phyloP scores from a whole-genome alignment of 306 rosid species.

The Lotus japonicus region DNA sequence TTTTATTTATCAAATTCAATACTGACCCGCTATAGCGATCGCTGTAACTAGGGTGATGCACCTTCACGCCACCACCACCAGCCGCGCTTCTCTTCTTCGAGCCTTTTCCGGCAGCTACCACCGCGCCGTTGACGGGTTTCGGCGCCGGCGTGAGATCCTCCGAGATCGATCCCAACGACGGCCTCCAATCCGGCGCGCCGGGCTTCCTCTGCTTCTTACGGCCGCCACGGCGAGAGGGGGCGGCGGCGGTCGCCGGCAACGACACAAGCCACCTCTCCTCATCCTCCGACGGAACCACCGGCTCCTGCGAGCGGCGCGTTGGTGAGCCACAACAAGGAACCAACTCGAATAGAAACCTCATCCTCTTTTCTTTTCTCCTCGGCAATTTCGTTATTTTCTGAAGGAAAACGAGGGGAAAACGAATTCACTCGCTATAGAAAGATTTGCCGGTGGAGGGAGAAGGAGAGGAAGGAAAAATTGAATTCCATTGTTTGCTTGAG shows the following conservation, averaged over 20 bases:
- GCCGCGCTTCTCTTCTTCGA: neutral
- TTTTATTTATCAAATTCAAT: neutral
- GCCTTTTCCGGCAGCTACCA: neutral
- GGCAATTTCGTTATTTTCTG: no score
- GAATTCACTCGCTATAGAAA: neutral
- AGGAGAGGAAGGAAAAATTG: neutral
- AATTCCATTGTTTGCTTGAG: neutral
- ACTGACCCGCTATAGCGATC: conserved; percentile 44
- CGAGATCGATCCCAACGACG: conserved; percentile 45
- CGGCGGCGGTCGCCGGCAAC: neutral
- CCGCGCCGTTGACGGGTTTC: neutral
- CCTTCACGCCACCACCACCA: neutral
- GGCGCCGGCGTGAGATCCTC: conserved; percentile 29
- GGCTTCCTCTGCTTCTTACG: conserved; percentile 9
- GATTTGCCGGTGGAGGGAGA: neutral
- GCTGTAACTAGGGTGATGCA: conserved; percentile 20
- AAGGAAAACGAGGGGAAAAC: neutral
- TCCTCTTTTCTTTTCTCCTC: neutral
- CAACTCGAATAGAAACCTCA: conserved; percentile 46
- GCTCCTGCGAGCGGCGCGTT: neutral
- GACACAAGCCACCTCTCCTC: conserved; percentile 28
- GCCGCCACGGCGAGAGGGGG: neutral
- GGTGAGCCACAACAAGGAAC: conserved; percentile 42
- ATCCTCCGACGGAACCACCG: neutral
- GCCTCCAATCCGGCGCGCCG: conserved; percentile 43